These are phyloP conservation scores for Camellia granthamiana DNA, from an alignment of 148 eudicot species.

Conservation along the genomic window DNA sequence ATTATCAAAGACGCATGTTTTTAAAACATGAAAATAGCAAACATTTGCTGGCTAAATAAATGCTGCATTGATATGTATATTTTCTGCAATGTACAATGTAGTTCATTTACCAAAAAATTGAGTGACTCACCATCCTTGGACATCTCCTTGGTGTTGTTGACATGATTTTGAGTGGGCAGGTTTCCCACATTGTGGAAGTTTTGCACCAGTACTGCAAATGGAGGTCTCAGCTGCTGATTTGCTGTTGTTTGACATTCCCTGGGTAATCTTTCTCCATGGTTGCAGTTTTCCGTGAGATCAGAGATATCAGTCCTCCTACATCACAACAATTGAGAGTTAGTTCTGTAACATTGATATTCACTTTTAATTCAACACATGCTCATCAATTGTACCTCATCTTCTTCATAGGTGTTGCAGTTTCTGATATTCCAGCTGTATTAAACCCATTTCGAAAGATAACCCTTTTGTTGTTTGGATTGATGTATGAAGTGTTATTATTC, in stretches of 20 bases:
- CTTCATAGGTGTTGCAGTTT: conserved; percentile 41
- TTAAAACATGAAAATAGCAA: neutral
- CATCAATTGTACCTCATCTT: conserved; percentile 50
- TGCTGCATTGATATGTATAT: neutral
- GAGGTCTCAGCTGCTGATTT: conserved; percentile 49
- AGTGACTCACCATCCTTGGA: conserved; percentile 47
- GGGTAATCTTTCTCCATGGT: conserved; percentile 26
- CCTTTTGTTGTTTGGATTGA: conserved; percentile 70
- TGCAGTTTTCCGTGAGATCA: conserved; percentile 27
- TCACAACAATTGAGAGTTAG: conserved; percentile 14
- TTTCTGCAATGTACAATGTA: conserved; percentile 3
- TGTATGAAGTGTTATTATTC: conserved; percentile 33
- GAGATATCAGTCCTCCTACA: conserved; percentile 54
- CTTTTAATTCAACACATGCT: neutral
- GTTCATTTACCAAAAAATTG: neutral
- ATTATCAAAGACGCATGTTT: neutral
- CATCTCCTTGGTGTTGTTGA: conserved; percentile 30
- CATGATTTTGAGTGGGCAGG: conserved; percentile 25
- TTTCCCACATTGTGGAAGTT: conserved; percentile 31
- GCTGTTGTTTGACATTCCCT: conserved; percentile 29
- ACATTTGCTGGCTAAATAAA: conserved; percentile 19
- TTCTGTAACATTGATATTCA: conserved; percentile 5
- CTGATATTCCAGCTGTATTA: conserved; percentile 28
- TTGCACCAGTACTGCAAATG: conserved; percentile 66
- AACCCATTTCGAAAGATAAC: conserved; percentile 36